Evolutionary conservation across 140 eudicot genomes (phyloP).

Genomic region (Stevia rebaudiana): DNA sequence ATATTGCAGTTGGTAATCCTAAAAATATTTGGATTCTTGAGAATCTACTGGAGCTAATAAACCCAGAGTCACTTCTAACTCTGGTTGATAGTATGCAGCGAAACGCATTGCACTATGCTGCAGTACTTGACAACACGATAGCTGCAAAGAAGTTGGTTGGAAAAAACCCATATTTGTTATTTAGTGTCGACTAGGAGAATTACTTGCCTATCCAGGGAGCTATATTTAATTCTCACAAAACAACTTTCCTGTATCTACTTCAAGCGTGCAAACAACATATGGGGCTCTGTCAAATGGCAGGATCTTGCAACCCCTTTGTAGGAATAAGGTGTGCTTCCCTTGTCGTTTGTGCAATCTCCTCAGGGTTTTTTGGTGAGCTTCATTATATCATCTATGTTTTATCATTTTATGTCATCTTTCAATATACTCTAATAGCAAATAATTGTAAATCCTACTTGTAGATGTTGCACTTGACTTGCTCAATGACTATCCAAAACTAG

Average conservation of each 20-base stretch:
- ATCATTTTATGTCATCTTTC: no score
- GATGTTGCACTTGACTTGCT: slow-evolving; percentile 10
- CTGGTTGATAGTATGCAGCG: background rate
- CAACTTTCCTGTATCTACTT: slow-evolving; percentile 13
- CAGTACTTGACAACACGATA: slow-evolving; percentile 22
- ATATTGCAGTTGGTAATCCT: slow-evolving; percentile 3
- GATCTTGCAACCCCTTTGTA: slow-evolving; percentile 1
- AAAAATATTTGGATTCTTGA: slow-evolving; percentile 10
- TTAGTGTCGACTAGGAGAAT: background rate
- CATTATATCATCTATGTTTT: background rate
- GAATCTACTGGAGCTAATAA: slow-evolving; percentile 7
- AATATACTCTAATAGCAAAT: no score
- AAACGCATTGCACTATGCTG: slow-evolving; percentile 27
- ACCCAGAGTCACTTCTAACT: slow-evolving; percentile 16
- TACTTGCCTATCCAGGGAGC: slow-evolving; percentile 23
- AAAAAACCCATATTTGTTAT: slow-evolving; percentile 22
- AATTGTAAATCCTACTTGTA: no score
- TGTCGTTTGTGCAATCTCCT: background rate
- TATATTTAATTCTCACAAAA: background rate
- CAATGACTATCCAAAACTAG: background rate
- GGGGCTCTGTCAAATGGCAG: background rate
- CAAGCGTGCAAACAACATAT: slow-evolving; percentile 1
- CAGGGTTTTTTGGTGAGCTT: slow-evolving; percentile 13
- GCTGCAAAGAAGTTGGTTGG: slow-evolving; percentile 28
- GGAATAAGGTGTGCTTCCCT: slow-evolving; percentile 15